Evolutionary conservation across 225 moss, liverwort and hornwort genomes (phyloP).

Genomic region (Pseudoscleropodium purum): DNA sequence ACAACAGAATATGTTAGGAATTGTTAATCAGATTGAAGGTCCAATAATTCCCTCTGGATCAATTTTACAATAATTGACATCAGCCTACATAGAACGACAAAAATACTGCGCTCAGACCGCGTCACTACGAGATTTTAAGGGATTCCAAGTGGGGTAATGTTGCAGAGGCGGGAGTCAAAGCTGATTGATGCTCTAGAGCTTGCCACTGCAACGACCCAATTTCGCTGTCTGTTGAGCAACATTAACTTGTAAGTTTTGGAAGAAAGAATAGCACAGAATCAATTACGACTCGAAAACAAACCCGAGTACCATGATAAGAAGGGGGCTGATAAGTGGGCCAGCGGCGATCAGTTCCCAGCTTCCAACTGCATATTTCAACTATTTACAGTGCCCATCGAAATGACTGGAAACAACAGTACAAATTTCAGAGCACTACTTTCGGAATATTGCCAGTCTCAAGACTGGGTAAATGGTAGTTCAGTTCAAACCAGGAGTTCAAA

Average conservation of each 20-base stretch:
- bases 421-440: neutral
- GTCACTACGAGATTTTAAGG: slow-evolving; percentile 28
- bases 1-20: neutral
- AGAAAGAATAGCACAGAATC: slow-evolving; percentile 4
- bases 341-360: neutral
- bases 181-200: slow-evolving; percentile 55
- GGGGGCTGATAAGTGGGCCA: neutral
- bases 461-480: neutral
- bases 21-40: neutral
- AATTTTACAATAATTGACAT: slow-evolving; percentile 14
- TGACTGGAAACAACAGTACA: neutral
- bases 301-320: neutral
- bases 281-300: neutral
- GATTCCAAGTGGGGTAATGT: slow-evolving; percentile 38
- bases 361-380: neutral
- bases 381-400: neutral
- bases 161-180: slow-evolving; percentile 46
- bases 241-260: slow-evolving; percentile 34
- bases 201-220: slow-evolving; percentile 51
- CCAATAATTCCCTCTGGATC: neutral
- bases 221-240: slow-evolving; percentile 56
- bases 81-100: neutral
- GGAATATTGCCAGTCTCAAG: neutral
- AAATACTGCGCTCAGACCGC: neutral
- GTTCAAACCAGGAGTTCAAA: neutral